These are phyloP conservation scores for Gossypium arboreum DNA, from an alignment of 345 rosid genomes.

Conservation along the genomic window DNA sequence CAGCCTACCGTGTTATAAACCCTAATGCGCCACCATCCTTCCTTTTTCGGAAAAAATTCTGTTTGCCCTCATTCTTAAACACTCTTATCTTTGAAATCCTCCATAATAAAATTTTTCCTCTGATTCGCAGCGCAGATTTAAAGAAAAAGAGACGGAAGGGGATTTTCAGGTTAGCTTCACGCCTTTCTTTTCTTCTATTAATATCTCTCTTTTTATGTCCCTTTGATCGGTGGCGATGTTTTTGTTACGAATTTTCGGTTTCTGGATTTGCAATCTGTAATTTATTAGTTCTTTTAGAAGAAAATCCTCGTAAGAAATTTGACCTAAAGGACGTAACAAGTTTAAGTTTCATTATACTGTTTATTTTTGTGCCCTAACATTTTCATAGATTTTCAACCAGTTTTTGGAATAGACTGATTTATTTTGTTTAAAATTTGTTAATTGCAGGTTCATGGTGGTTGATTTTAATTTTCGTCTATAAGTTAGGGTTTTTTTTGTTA, in stretches of 20 bases:
- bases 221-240: not conserved
- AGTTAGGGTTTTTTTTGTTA: not conserved
- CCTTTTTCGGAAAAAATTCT: no score
- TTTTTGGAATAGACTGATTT: not conserved
- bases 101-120: not conserved
- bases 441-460: slow-evolving; percentile 18
- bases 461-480: slow-evolving; percentile 6
- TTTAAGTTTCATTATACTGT: not conserved
- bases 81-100: not conserved
- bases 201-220: not conserved
- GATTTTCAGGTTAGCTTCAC: not conserved
- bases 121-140: not conserved
- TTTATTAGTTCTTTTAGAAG: not conserved
- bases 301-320: not conserved
- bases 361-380: not conserved
- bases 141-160: not conserved
- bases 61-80: not conserved
- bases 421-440: not conserved
- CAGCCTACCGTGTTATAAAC: not conserved
- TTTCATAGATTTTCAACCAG: not conserved
- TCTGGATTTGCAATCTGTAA: not conserved
- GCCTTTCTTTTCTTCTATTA: not conserved
- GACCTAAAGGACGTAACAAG: not conserved
- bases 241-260: not conserved
- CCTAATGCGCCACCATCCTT: not conserved